phyloP scores from a whole-genome alignment of 352 stramenopile genomes.

The Pythium dissimile region DNA sequence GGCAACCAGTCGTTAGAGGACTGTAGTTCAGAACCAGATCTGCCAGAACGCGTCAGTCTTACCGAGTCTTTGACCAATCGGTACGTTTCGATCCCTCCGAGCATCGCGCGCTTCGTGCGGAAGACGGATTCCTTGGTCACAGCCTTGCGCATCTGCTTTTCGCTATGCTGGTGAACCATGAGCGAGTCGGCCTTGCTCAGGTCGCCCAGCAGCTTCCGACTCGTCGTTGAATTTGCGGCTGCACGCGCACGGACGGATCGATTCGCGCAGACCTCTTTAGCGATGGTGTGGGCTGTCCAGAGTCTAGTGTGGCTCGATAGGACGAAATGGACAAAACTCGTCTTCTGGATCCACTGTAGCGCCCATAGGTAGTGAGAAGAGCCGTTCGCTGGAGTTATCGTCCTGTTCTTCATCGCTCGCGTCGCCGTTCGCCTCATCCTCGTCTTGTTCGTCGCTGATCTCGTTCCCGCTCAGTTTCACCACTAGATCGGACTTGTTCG shows the following conservation, averaged over 20 bases:
- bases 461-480: not conserved
- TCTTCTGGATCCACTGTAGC: too few species aligned
- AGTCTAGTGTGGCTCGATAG: too few species aligned
- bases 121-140: conserved; percentile 15
- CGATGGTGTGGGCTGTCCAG: not conserved
- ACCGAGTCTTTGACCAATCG: conserved; percentile 17
- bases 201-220: conserved; percentile 6
- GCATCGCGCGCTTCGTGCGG: conserved; percentile 9
- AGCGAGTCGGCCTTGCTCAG: conserved; percentile 14
- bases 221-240: conserved; percentile 18
- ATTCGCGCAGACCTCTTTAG: not conserved
- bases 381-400: not conserved
- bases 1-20: too few species aligned
- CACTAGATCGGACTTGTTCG: conserved; percentile 1
- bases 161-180: conserved; percentile 3
- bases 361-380: not conserved
- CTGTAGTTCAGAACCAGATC: too few species aligned
- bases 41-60: not conserved
- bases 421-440: conserved; percentile 12
- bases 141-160: conserved; percentile 11
- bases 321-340: too few species aligned
- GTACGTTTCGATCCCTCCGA: conserved; percentile 16
- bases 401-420: conserved; percentile 4
- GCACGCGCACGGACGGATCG: not conserved
- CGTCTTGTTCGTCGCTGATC: not conserved